Evolutionary conservation across 371 early-diverging fungal species (phyloP).

Genomic region (Mucor plumbeus): DNA sequence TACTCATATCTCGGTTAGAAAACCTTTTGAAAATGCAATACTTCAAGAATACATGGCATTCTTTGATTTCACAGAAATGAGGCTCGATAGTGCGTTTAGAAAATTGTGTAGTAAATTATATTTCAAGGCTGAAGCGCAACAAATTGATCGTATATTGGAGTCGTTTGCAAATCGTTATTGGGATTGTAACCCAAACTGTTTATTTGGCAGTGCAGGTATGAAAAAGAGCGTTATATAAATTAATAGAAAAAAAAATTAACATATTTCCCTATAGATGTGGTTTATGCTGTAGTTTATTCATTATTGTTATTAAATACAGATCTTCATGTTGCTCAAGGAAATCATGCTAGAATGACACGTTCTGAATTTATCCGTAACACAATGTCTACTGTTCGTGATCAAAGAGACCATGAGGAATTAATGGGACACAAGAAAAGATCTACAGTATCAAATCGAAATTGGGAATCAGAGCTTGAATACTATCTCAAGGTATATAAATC

Average conservation of each 20-base stretch:
- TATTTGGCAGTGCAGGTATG: conserved; percentile 58
- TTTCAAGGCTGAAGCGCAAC: conserved; percentile 91
- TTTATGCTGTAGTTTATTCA: conserved; percentile 88
- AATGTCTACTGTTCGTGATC: conserved; percentile 55
- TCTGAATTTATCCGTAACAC: conserved; percentile 69
- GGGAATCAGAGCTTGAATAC: conserved; percentile 45
- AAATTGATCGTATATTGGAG: conserved; percentile 85
- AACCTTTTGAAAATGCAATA: conserved; percentile 58
- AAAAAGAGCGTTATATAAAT: neutral
- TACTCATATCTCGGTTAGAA: conserved; percentile 16
- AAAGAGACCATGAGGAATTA: conserved; percentile 29
- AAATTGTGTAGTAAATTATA: conserved; percentile 77
- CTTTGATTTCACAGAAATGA: conserved; percentile 73
- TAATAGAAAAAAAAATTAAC: neutral
- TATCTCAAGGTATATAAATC: conserved; percentile 23
- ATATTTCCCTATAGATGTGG: conserved; percentile 58
- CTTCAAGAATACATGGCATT: conserved; percentile 73
- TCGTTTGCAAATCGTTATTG: conserved; percentile 82
- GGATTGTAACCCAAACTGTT: conserved; percentile 74
- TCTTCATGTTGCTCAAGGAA: conserved; percentile 82
- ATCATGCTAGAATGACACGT: conserved; percentile 64
- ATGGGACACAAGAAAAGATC: conserved; percentile 16
- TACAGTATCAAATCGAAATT: conserved; percentile 18
- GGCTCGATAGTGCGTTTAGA: conserved; percentile 81
- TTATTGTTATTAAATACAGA: conserved; percentile 92